These are phyloP conservation scores for Nemania diffusa DNA, from an alignment of 2,329 filamentous ascomycete species.

Conservation along the genomic window DNA sequence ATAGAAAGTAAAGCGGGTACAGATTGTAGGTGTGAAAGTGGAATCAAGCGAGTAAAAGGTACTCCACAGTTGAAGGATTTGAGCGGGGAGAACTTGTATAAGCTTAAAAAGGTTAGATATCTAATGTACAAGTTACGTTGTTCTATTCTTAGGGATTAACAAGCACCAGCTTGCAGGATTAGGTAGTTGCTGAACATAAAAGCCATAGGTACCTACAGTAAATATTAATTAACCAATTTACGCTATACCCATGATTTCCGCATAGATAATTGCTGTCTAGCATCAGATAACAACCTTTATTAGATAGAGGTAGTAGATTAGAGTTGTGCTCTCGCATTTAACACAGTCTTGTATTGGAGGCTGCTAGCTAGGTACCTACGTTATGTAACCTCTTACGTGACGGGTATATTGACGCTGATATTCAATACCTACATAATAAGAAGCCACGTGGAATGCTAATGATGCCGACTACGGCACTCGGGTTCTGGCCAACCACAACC, in stretches of 20 bases:
- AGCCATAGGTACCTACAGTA: no score
- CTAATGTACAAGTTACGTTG: background rate
- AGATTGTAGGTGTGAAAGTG: background rate
- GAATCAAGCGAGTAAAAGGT: background rate
- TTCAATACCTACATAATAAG: no score
- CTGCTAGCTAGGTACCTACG: no score
- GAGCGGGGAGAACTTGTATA: background rate
- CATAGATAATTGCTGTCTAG: background rate
- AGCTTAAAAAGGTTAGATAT: background rate
- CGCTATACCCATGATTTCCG: background rate
- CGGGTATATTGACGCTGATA: no score
- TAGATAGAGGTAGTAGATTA: no score
- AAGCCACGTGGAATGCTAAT: no score
- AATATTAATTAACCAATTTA: background rate
- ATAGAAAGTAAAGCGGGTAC: background rate
- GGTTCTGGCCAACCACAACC: no score
- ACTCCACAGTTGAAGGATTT: background rate
- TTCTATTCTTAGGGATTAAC: slow-evolving; percentile 6
- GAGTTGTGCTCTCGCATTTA: no score
- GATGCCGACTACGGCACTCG: no score
- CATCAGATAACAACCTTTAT: background rate
- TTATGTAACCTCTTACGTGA: no score
- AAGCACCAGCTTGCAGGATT: background rate
- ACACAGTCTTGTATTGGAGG: no score
- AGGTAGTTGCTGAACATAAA: no score